phyloP scores from a whole-genome alignment of 257 asterid species.

The Voacanga thouarsii region DNA sequence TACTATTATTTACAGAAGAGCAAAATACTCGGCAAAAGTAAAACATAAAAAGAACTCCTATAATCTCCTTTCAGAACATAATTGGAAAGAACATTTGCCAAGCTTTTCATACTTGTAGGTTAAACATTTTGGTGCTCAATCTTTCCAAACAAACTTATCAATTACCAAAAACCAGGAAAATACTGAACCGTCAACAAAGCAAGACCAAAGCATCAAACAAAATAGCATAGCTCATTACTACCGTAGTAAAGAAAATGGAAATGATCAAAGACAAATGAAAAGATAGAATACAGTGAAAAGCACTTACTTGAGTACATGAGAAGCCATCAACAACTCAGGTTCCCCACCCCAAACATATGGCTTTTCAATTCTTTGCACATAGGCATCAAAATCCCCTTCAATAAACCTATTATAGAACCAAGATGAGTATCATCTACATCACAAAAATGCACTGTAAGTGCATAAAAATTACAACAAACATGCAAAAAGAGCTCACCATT shows the following conservation, averaged over 20 bases:
- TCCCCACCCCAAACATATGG: conserved; percentile 95
- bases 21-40: background rate
- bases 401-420: conserved; percentile 38
- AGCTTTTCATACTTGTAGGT: background rate
- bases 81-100: background rate
- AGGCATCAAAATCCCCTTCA: conserved; percentile 78
- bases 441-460: background rate
- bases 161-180: background rate
- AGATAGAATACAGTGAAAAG: background rate
- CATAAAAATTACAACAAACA: background rate
- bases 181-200: background rate
- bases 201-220: background rate
- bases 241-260: background rate
- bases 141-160: background rate
- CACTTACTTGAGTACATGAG: conserved; percentile 79
- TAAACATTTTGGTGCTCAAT: background rate
- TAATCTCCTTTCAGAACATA: background rate
- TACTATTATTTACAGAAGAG: background rate
- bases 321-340: conserved; percentile 78
- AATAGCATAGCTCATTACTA: background rate
- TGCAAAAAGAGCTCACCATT: conserved; percentile 39
- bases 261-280: background rate
- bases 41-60: too few relatives aligned
- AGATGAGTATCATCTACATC: background rate
- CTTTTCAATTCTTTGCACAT: conserved; percentile 60